phyloP scores from a whole-genome alignment of 192 early-diverging fungal genomes.

The Entophlyctis luteolus region DNA sequence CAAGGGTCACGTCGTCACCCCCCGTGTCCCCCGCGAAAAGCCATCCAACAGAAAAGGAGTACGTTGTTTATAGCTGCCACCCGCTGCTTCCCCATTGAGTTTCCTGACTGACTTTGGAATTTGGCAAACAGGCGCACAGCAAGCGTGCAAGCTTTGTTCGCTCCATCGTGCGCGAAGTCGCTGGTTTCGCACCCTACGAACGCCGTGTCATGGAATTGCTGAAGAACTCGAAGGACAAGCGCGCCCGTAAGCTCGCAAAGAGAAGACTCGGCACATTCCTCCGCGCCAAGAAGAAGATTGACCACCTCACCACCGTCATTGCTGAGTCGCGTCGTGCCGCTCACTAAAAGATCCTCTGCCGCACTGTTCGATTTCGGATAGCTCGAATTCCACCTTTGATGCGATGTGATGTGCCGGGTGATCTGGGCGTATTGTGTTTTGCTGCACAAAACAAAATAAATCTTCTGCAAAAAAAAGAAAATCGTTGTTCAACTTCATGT shows the following conservation, averaged over 20 bases:
- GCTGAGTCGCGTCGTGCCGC: slow-evolving; percentile 82
- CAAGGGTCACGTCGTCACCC: slow-evolving; percentile 87
- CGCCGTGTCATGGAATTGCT: slow-evolving; percentile 99
- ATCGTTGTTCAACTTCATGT: too few relatives aligned
- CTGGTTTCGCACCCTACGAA: slow-evolving; percentile 97
- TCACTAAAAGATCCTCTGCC: too few relatives aligned
- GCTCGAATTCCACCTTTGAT: too few relatives aligned
- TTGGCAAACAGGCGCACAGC: slow-evolving; percentile 59
- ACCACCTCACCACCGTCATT: slow-evolving; percentile 90
- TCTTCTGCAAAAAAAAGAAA: too few relatives aligned
- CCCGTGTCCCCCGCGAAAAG: slow-evolving; percentile 63
- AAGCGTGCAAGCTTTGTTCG: slow-evolving; percentile 89
- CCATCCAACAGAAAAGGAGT: slow-evolving; percentile 80
- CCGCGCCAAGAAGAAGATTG: slow-evolving; percentile 98
- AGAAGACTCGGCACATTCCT: slow-evolving; percentile 91
- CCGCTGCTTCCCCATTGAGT: slow-evolving; percentile 3
- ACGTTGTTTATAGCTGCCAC: slow-evolving; percentile 42
- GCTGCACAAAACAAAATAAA: too few relatives aligned
- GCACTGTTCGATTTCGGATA: too few relatives aligned
- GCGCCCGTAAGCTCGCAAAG: slow-evolving; percentile 98
- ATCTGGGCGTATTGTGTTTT: too few relatives aligned
- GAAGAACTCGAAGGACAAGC: slow-evolving; percentile 99
- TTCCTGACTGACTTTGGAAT: not conserved
- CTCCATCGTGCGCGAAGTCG: slow-evolving; percentile 92
- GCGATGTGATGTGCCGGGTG: too few relatives aligned